Conservation (phyloP, 345 rosid genomes). For the Bruguiera parviflora region DNA sequence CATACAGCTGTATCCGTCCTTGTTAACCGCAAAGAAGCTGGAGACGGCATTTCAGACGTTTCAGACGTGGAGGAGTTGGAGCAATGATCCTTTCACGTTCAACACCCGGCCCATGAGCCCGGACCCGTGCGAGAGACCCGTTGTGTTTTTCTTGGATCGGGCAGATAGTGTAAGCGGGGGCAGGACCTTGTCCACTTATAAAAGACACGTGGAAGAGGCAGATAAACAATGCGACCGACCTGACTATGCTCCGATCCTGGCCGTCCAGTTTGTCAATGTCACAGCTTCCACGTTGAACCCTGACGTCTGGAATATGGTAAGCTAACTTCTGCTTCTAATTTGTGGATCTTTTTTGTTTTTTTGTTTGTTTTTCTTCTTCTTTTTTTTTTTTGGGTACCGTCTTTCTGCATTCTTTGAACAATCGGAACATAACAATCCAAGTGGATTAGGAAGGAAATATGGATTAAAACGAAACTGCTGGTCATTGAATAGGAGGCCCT, state of each 20-base stretch:
- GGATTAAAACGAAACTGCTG: background rate
- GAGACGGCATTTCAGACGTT: slow-evolving; percentile 63
- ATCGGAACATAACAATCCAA: background rate
- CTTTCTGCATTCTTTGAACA: background rate
- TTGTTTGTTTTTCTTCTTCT: no score
- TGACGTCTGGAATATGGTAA: slow-evolving; percentile 62
- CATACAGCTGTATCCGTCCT: slow-evolving; percentile 55
- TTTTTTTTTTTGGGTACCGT: no score
- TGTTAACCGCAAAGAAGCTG: slow-evolving; percentile 52
- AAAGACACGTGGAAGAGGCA: slow-evolving; percentile 31
- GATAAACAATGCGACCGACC: slow-evolving; percentile 33
- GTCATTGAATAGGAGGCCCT: background rate
- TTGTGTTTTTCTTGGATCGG: slow-evolving; percentile 60
- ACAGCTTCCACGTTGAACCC: slow-evolving; percentile 40
- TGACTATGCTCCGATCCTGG: slow-evolving; percentile 34
- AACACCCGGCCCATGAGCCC: slow-evolving; percentile 56
- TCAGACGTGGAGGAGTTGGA: slow-evolving; percentile 65
- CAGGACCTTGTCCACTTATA: slow-evolving; percentile 50
- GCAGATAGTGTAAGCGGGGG: slow-evolving; percentile 29
- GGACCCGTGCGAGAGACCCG: slow-evolving; percentile 58
- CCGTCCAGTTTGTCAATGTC: slow-evolving; percentile 44
- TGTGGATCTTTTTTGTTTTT: background rate
- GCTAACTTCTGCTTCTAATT: background rate
- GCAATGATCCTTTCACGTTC: slow-evolving; percentile 60
- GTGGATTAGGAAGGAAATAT: background rate